Conservation (phyloP, 1,139 yeast species). For the Yueomyces sp. region DNA sequence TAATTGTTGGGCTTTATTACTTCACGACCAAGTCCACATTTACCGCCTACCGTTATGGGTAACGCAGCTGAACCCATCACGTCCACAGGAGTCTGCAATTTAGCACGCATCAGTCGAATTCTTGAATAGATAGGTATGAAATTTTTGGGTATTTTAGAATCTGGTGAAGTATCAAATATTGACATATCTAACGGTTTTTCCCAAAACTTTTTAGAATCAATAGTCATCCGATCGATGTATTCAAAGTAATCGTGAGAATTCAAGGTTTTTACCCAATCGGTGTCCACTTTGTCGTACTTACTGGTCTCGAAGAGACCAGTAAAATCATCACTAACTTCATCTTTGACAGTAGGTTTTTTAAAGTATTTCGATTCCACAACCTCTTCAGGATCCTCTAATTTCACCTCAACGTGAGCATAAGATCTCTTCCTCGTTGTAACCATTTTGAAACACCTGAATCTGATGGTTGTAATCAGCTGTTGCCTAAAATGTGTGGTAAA, state of each 20-base stretch:
- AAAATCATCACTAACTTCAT: not conserved
- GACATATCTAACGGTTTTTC: constrained; percentile 8
- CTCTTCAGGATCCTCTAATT: not conserved
- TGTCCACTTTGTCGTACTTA: constrained; percentile 8
- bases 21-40: constrained; percentile 13
- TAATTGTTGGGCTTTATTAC: constrained; percentile 32
- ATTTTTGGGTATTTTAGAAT: constrained; percentile 28
- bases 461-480: too few species aligned
- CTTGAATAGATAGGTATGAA: constrained; percentile 48
- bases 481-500: too few species aligned
- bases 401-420: not conserved
- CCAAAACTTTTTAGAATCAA: constrained; percentile 16
- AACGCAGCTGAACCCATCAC: constrained; percentile 76
- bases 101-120: constrained; percentile 52
- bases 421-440: not conserved
- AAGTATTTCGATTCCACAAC: not conserved
- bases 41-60: constrained; percentile 35
- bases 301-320: not conserved
- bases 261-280: constrained; percentile 17
- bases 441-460: too few species aligned
- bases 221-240: constrained; percentile 14
- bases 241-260: constrained; percentile 16
- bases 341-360: not conserved
- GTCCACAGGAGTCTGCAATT: constrained; percentile 71
- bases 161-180: constrained; percentile 1